These are phyloP conservation scores for Aspergillus panamensis DNA, from an alignment of 495 filamentous ascomycete species.

Conservation along the genomic window DNA sequence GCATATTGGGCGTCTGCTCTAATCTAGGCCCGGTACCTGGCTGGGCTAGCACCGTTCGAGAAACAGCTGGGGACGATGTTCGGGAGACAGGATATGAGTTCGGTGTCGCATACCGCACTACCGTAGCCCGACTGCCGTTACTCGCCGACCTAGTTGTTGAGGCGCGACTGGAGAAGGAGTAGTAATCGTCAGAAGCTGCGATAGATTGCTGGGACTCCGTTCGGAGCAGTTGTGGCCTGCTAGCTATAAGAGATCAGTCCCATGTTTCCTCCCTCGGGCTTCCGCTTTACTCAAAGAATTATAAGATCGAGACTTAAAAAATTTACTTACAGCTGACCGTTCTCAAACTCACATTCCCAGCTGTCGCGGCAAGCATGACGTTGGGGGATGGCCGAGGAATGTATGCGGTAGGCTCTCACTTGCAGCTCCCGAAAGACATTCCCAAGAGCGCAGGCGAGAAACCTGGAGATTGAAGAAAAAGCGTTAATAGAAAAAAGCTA, in stretches of 20 bases:
- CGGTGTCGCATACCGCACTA: constrained; percentile 51
- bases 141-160: constrained; percentile 43
- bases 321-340: constrained; percentile 36
- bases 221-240: constrained; percentile 51
- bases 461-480: constrained; percentile 6
- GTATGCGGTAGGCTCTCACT: constrained; percentile 20
- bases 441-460: constrained; percentile 14
- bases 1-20: not conserved
- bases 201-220: constrained; percentile 56
- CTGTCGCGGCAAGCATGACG: constrained; percentile 35
- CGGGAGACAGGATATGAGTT: constrained; percentile 39
- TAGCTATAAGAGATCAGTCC: constrained; percentile 33
- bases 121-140: constrained; percentile 46
- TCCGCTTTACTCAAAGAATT: not conserved
- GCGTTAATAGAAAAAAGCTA: not conserved
- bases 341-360: constrained; percentile 32
- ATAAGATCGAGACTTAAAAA: constrained; percentile 1
- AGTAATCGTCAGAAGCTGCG: constrained; percentile 66
- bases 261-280: not conserved
- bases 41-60: constrained; percentile 28
- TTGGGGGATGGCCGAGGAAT: constrained; percentile 24
- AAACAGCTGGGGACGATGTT: constrained; percentile 30
- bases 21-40: constrained; percentile 18
- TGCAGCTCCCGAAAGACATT: constrained; percentile 24
- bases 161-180: constrained; percentile 54